A percentile compares a stretch with the other conserved stretches of the same genome.
Evolutionary conservation across 768 basidiomycete genomes (phyloP).

Genomic region (Zangia roseola): DNA sequence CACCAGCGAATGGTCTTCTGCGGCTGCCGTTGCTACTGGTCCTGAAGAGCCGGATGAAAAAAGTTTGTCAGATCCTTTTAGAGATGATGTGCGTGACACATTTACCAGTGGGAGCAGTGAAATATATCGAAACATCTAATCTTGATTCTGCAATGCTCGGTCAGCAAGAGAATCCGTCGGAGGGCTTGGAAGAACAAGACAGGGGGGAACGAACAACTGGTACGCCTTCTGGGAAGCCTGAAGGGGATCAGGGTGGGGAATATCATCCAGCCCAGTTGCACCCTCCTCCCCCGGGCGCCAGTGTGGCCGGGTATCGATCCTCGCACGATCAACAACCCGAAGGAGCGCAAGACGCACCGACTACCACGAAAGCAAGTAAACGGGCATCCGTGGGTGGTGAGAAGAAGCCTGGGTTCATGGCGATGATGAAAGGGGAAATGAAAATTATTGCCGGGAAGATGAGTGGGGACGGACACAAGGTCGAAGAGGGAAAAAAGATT

Average conservation of each 20-base stretch:
- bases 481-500: constrained; percentile 29
- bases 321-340: background rate
- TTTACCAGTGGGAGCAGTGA: background rate
- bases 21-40: background rate
- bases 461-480: constrained; percentile 27
- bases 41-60: background rate
- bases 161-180: background rate
- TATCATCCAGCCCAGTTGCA: constrained; percentile 32
- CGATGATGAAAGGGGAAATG: constrained; percentile 34
- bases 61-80: constrained; percentile 7
- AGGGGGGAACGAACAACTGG: constrained; percentile 3
- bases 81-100: background rate
- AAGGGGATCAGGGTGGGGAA: constrained; percentile 11
- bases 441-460: constrained; percentile 32
- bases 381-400: constrained; percentile 1
- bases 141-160: background rate
- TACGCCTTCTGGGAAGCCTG: background rate
- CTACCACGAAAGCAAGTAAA: background rate
- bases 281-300: constrained; percentile 22
- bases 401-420: constrained; percentile 29
- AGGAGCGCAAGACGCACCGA: background rate
- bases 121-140: background rate
- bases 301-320: constrained; percentile 13
- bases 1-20: background rate
- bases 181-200: background rate